These are phyloP conservation scores for Aureobasidium sp. DNA, from an alignment of 2,329 filamentous ascomycete species.

Conservation along the genomic window DNA sequence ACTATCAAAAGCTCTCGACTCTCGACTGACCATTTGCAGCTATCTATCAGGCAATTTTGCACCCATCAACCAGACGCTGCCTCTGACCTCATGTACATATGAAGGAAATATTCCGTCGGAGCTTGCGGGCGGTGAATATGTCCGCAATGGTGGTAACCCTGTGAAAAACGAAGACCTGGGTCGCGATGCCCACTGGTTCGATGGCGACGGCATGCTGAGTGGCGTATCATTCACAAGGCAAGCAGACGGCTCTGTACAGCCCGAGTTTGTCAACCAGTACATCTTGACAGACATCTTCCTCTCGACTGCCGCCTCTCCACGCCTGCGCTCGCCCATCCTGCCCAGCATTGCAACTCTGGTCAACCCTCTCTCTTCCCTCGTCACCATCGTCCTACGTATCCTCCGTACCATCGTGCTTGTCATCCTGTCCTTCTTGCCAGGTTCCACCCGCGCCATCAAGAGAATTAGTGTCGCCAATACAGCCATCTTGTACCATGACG, in stretches of 20 bases:
- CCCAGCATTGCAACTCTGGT: conserved; percentile 61
- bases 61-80: conserved; percentile 48
- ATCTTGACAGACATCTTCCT: conserved; percentile 58
- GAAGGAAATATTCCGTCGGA: conserved; percentile 54
- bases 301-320: conserved; percentile 40
- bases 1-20: not conserved
- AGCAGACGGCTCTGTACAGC: conserved; percentile 37
- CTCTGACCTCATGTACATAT: conserved; percentile 49
- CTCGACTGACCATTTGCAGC: conserved; percentile 23
- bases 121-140: conserved; percentile 59
- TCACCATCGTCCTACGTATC: conserved; percentile 44
- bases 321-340: conserved; percentile 48
- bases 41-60: conserved; percentile 63
- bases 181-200: conserved; percentile 63
- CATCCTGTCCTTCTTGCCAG: conserved; percentile 48
- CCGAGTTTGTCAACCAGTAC: conserved; percentile 61
- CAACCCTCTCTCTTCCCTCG: conserved; percentile 46
- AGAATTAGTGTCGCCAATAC: conserved; percentile 66
- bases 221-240: conserved; percentile 52
- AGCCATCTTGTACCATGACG: conserved; percentile 56
- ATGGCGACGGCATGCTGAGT: conserved; percentile 65
- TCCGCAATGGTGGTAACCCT: conserved; percentile 64
- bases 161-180: conserved; percentile 51
- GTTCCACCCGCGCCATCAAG: conserved; percentile 49
- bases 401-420: conserved; percentile 50